phyloP scores from a whole-genome alignment of 116 monocot genomes.

The Posidonia oceanica region DNA sequence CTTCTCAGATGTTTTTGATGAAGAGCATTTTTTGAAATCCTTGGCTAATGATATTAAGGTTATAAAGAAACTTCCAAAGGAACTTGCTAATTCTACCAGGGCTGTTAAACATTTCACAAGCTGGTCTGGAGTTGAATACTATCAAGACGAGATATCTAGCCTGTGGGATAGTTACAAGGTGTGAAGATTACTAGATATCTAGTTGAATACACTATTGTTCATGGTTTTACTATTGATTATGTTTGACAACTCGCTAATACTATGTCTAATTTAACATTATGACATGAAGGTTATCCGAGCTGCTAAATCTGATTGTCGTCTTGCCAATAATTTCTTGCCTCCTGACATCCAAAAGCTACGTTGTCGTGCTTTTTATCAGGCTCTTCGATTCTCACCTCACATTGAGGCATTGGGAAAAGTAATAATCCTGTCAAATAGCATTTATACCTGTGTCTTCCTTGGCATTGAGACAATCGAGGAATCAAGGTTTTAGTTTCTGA shows the following conservation, averaged over 20 bases:
- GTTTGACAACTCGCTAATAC: no score
- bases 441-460: no score
- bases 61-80: constrained; percentile 75
- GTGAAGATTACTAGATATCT: no score
- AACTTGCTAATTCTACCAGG: constrained; percentile 40
- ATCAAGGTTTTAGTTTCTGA: not conserved
- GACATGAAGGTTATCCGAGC: constrained; percentile 69
- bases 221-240: no score
- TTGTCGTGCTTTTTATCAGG: no score
- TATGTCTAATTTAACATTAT: not conserved
- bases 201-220: no score
- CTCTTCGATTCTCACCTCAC: no score
- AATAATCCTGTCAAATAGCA: not conserved
- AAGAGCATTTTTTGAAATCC: constrained; percentile 56
- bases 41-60: constrained; percentile 71
- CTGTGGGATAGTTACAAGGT: constrained; percentile 86
- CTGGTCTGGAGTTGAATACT: constrained; percentile 83
- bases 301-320: constrained; percentile 97
- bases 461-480: no score
- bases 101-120: constrained; percentile 78
- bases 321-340: constrained; percentile 90
- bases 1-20: constrained; percentile 92
- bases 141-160: constrained; percentile 50
- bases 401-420: constrained; percentile 53
- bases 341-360: constrained; percentile 55